Conservation (phyloP, 1,284 basidiomycete species). For the Mycosarcoma mackinlayi region DNA sequence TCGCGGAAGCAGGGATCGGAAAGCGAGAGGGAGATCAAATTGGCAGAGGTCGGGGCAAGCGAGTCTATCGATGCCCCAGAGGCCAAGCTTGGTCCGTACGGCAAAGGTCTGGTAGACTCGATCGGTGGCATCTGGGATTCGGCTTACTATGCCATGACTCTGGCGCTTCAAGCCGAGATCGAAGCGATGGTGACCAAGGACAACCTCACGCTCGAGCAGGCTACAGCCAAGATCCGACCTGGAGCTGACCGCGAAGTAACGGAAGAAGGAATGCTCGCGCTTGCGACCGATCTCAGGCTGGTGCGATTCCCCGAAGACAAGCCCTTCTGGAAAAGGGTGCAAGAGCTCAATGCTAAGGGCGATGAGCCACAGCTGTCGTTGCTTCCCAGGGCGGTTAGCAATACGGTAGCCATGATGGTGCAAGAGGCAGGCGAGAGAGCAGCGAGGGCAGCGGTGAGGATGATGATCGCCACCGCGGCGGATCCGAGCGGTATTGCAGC, state of each 20-base stretch:
- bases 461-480: constrained; percentile 42
- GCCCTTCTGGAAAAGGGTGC: constrained; percentile 53
- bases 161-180: constrained; percentile 47
- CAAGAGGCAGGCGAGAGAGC: constrained; percentile 43
- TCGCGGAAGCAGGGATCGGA: constrained; percentile 16
- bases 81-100: constrained; percentile 56
- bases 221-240: constrained; percentile 42
- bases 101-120: constrained; percentile 69
- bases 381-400: constrained; percentile 28
- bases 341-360: constrained; percentile 49
- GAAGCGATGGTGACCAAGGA: constrained; percentile 35
- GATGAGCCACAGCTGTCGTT: constrained; percentile 48
- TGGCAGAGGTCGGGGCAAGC: constrained; percentile 11
- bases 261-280: constrained; percentile 33
- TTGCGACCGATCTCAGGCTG: constrained; percentile 54
- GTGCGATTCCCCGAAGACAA: constrained; percentile 58
- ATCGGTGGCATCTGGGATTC: constrained; percentile 70
- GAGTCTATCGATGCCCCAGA: constrained; percentile 5
- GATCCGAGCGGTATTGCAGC: constrained; percentile 46
- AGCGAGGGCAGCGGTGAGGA: constrained; percentile 37
- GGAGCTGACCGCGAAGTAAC: constrained; percentile 30
- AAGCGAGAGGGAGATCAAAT: constrained; percentile 23
- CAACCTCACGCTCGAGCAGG: constrained; percentile 52
- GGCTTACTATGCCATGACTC: constrained; percentile 62
- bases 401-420: constrained; percentile 35